Percentiles rank a stretch among this genome's conserved stretches.
These are phyloP conservation scores for Williopsis jadinii DNA, from an alignment of 1,139 yeast genomes.

Conservation along the genomic window DNA sequence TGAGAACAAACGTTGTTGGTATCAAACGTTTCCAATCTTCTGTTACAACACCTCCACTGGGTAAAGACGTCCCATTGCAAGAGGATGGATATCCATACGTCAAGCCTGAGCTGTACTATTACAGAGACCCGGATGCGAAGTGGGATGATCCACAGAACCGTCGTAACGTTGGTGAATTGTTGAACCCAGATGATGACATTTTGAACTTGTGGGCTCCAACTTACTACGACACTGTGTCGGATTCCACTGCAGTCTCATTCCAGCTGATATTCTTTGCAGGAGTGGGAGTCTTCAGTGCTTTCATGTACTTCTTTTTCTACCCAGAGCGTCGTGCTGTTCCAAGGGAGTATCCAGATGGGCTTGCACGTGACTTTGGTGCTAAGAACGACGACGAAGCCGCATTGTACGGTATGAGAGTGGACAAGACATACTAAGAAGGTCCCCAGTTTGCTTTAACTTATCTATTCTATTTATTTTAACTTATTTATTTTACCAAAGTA, in stretches of 20 bases:
- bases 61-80: too few species aligned
- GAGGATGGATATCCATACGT: conserved; percentile 35
- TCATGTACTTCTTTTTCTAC: conserved; percentile 50
- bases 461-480: background rate
- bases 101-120: conserved; percentile 43
- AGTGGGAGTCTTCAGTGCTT: conserved; percentile 47
- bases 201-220: conserved; percentile 89
- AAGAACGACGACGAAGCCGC: conserved; percentile 26
- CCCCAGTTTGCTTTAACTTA: background rate
- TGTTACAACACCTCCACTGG: too few species aligned
- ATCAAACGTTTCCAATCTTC: too few species aligned
- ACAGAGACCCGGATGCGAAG: conserved; percentile 62
- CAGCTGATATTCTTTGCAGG: conserved; percentile 46
- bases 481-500: too few species aligned
- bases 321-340: conserved; percentile 78
- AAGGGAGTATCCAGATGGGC: conserved; percentile 72
- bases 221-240: conserved; percentile 53
- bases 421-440: conserved; percentile 12
- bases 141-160: conserved; percentile 81
- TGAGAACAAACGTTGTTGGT: too few species aligned
- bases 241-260: conserved; percentile 52
- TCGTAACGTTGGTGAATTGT: conserved; percentile 70
- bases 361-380: conserved; percentile 54
- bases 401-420: conserved; percentile 15
- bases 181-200: conserved; percentile 64